phyloP scores from a whole-genome alignment of 2,329 filamentous ascomycete genomes.

The Colletotrichum graminicola region DNA sequence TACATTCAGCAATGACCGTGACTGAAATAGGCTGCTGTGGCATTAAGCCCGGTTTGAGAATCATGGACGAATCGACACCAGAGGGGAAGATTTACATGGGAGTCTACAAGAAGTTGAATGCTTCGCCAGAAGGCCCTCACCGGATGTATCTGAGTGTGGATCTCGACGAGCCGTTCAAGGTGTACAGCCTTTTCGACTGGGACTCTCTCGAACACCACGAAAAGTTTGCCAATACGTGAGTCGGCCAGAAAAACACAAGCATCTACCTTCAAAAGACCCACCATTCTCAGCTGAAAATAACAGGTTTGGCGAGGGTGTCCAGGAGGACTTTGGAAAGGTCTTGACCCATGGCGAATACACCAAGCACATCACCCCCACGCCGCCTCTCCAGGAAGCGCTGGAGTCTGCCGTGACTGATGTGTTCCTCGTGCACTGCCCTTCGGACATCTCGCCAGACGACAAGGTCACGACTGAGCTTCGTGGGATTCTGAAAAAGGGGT shows the following conservation, averaged over 20 bases:
- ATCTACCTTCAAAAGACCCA: background rate
- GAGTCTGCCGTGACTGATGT: conserved; percentile 42
- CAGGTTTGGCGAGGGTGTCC: conserved; percentile 42
- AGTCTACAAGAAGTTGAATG: conserved; percentile 38
- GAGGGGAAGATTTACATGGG: conserved; percentile 41
- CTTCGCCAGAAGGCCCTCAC: conserved; percentile 42
- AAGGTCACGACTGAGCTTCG: conserved; percentile 18
- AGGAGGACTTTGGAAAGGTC: conserved; percentile 43
- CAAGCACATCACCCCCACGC: conserved; percentile 44
- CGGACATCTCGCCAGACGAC: conserved; percentile 7
- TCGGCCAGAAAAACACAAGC: background rate
- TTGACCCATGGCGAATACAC: conserved; percentile 42
- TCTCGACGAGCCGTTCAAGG: conserved; percentile 42
- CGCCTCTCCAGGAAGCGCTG: conserved; percentile 40
- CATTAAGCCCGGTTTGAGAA: conserved; percentile 42
- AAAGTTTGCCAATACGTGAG: conserved; percentile 44
- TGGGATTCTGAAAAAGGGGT: conserved; percentile 32
- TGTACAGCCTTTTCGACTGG: conserved; percentile 47
- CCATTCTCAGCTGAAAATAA: background rate
- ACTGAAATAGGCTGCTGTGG: conserved; percentile 45
- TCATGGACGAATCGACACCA: conserved; percentile 43
- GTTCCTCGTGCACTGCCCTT: conserved; percentile 40
- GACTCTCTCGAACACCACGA: conserved; percentile 46
- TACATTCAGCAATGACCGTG: conserved; percentile 27
- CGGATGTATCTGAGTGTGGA: conserved; percentile 44